Conservation (phyloP, 179 eudicot species). For the Heliamphora pulchella region DNA sequence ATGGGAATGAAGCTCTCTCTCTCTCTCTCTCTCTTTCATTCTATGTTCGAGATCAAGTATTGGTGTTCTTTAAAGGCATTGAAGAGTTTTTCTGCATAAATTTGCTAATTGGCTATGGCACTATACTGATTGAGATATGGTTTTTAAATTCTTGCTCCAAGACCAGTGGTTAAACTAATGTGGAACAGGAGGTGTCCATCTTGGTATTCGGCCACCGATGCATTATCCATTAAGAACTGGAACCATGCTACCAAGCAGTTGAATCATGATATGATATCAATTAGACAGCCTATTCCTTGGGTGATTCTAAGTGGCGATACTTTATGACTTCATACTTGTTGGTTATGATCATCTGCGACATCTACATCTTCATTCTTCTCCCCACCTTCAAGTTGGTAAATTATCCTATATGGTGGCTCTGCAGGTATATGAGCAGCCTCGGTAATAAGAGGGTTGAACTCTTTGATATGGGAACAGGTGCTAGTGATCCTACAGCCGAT, state of each 20-base stretch:
- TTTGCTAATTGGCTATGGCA: not conserved
- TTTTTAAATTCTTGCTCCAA: not conserved
- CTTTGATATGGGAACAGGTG: slow-evolving; percentile 82
- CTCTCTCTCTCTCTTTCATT: not conserved
- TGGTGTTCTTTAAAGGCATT: not conserved
- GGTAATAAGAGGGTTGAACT: slow-evolving; percentile 87
- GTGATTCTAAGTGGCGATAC: not conserved
- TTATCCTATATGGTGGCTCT: slow-evolving; percentile 17
- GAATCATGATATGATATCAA: not conserved
- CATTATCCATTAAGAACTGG: not conserved
- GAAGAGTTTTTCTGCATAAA: not conserved
- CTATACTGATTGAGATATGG: not conserved
- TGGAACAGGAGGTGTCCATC: not conserved
- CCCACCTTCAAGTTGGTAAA: not conserved
- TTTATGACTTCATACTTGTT: too few species aligned
- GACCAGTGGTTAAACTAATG: not conserved
- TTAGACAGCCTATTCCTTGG: not conserved
- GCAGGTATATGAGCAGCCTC: slow-evolving; percentile 82
- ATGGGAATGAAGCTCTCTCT: not conserved
- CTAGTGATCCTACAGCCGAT: slow-evolving; percentile 78
- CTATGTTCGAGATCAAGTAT: not conserved
- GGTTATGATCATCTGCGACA: not conserved
- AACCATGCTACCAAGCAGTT: not conserved
- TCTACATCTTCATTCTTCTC: not conserved
- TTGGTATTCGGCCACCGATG: not conserved